Base-by-base conservation (phyloP, 768 basidiomycete species). In the Boletus subparvulus region DNA sequence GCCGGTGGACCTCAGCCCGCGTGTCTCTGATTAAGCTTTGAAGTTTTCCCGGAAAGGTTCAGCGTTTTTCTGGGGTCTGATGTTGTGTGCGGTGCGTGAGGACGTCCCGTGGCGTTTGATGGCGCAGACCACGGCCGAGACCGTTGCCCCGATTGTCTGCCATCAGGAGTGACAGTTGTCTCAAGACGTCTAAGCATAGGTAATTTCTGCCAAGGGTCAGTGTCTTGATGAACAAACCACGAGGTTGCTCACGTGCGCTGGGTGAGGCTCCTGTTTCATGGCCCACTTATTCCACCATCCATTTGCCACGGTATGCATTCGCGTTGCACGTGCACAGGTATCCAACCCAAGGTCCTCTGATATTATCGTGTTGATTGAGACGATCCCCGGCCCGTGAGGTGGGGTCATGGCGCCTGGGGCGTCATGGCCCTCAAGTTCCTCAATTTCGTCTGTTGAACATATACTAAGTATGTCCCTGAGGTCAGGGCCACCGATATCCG, bases 271-370 rank as follows among this genome's bases (percentile, higher is more conserved):
- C 46, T 59, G 67, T 43, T 64, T 71, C 56, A 74, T 63, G 26
- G 78, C 76, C 81, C 81, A 86, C 52, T 74, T 75, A 11, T 77
- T 71, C 74, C 78, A 75, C 84, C 84, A 76, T 19, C 82, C 84
- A 45, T 69, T 71, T 43, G 74, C 76, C n/a, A 77, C 75, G 56
- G 71, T 69, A 47, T 78, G 69, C 36, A 63, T 69, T 50, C 74
- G 74, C 52, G 71, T 62, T 55, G 66, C 71, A 54, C 62, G 60
- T 14, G 65, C 67, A 47, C 58, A 36, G 4, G 58, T 41, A 55
- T 71, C 61, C 42, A 61, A 33, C 41, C 58, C 60, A 36, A 59
- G 60, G 46, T 73, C 71, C 10, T 71, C 70, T 33, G 71, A 69
- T 41, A 69, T 63, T 17, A 47, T 67, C 52, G 54, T 51, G 16